Base-by-base conservation (phyloP, 768 basidiomycete genomes). In the Suillus weaverae region DNA sequence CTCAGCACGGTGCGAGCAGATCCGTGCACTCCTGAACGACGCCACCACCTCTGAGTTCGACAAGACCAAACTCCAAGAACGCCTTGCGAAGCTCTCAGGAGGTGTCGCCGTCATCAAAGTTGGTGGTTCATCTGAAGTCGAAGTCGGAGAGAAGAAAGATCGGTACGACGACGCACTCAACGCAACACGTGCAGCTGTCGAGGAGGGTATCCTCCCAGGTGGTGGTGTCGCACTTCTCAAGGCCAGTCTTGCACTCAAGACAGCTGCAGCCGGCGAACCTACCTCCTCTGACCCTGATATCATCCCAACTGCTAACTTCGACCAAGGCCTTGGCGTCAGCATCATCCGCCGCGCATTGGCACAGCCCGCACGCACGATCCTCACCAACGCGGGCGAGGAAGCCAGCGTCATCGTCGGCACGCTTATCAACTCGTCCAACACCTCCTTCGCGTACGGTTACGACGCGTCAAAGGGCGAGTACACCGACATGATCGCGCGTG, bases 101-200 rank as follows among this genome's bases (percentile, higher is more conserved):
- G 96, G 97, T 79, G 97, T 99, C 55, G 97, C 97, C 18, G 96
- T 99, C 79, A 98, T 98, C 85, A 95, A 94, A 80, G 97, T 98
- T 67, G 97, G 97, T 63, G 97, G 97, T 20, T 81, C 89, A 30
- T 88, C 85, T 61, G 97, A 99, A 78, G 97, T 98, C 60, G 97
- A 98, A 80, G 97, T 99, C 66, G 85, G 96, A 8, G 97, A 99
- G 86, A 99, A 98, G 93, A 97, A 99, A 88, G 97, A 99, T 76
- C 86, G 96, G 43, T 98, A 97, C 73, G 96, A 98, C 70, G 95
- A 97, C 74, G 96, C 96, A 1, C 84, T 98, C 55, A 97, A 97
- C 77, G 95, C 96, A n/a, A 99, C 97, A 5, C 91, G 97, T 46
- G 97, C 97, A 32, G 95, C 97, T 53, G 97, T 99, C 36, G 97